phyloP scores from a whole-genome alignment of 345 rosid genomes.

The Populus pruinosa region DNA sequence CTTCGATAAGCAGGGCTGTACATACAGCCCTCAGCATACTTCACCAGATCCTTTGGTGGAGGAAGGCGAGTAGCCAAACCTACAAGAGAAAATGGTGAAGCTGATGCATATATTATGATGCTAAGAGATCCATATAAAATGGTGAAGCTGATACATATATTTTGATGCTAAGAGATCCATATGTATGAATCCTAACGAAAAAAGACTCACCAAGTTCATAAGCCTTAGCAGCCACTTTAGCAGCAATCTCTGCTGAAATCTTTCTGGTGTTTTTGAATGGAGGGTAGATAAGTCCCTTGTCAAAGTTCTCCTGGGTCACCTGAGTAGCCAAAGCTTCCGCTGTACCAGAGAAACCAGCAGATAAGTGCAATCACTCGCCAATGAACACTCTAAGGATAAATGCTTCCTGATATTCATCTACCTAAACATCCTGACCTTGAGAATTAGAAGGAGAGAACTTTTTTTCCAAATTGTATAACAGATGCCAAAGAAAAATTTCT shows the following conservation, averaged over 20 bases:
- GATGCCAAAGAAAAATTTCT: too few relatives aligned
- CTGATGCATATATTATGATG: not conserved
- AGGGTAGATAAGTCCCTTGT: conserved; percentile 80
- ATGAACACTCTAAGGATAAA: not conserved
- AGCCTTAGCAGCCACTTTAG: conserved; percentile 80
- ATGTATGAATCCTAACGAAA: not conserved
- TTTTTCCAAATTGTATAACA: not conserved
- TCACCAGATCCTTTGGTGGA: conserved; percentile 66
- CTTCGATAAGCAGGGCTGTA: conserved; percentile 71
- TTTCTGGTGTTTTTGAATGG: conserved; percentile 82
- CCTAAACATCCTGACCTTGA: not conserved
- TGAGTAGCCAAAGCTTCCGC: conserved; percentile 89
- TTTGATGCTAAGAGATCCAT: too few relatives aligned
- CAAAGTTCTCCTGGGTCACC: conserved; percentile 70
- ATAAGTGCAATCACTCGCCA: not conserved
- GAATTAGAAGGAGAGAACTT: not conserved
- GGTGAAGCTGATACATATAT: too few relatives aligned
- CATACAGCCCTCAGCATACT: conserved; percentile 88
- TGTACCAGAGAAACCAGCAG: conserved; percentile 23
- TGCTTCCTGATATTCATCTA: not conserved
- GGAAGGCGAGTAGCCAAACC: conserved; percentile 90
- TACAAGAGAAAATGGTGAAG: conserved; percentile 13
- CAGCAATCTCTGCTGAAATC: conserved; percentile 93
- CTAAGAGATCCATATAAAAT: not conserved
- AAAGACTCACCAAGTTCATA: conserved; percentile 76